These are phyloP conservation scores for Penicillium oxalicum DNA, from an alignment of 2,329 filamentous ascomycete genomes.

Conservation along the genomic window DNA sequence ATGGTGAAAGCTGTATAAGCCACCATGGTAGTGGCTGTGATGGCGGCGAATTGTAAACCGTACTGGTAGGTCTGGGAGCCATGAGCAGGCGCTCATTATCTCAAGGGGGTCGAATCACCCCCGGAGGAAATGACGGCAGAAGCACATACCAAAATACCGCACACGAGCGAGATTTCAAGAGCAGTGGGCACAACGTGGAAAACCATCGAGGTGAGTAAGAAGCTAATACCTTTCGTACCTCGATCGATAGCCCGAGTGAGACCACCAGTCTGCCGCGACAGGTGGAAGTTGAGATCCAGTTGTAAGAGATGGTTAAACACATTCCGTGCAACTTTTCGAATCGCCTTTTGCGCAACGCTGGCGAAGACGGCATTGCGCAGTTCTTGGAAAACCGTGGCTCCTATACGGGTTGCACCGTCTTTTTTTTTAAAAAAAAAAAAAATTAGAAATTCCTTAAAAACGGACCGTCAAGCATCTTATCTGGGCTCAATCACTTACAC, in stretches of 20 bases:
- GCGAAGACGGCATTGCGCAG: constrained; percentile 94
- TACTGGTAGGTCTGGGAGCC: constrained; percentile 74
- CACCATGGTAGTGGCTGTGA: constrained; percentile 85
- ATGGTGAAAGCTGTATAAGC: constrained; percentile 97
- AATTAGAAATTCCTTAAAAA: too few relatives aligned
- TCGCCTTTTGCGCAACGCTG: constrained; percentile 93
- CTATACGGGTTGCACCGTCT: constrained; percentile 81
- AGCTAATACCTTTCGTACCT: constrained; percentile 97
- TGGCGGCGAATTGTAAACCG: constrained; percentile 81
- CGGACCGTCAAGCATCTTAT: constrained; percentile 20
- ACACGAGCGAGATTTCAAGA: constrained; percentile 90
- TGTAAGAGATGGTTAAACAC: constrained; percentile 87
- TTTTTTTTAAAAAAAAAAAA: too few relatives aligned
- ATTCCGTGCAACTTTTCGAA: constrained; percentile 80
- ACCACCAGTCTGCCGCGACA: constrained; percentile 89
- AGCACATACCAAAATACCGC: constrained; percentile 66
- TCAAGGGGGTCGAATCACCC: neutral
- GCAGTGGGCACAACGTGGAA: constrained; percentile 94
- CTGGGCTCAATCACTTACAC: constrained; percentile 46
- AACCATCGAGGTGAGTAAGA: constrained; percentile 94
- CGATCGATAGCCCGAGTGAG: constrained; percentile 90
- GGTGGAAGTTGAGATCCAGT: constrained; percentile 87
- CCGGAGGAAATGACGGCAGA: too few relatives aligned
- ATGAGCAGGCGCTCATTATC: neutral
- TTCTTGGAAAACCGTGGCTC: constrained; percentile 86